Conservation (phyloP, 2,329 filamentous ascomycete species). For the Botrytis aclada region DNA sequence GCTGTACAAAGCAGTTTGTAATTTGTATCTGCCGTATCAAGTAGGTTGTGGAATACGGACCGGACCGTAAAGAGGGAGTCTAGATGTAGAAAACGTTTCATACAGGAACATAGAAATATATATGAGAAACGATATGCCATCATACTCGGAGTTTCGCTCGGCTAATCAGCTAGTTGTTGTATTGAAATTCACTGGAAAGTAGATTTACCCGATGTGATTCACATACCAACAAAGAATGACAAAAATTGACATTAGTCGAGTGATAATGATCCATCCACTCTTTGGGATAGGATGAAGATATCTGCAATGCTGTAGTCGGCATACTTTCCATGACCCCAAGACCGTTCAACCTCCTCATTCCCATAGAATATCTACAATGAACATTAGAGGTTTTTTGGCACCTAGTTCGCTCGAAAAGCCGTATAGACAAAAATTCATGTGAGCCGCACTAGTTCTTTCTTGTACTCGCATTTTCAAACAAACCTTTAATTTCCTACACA, state of each 20-base stretch:
- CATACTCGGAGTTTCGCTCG: not conserved
- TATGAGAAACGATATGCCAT: not conserved
- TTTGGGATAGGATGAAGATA: too few relatives aligned
- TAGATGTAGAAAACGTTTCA: not conserved
- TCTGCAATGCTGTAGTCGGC: too few relatives aligned
- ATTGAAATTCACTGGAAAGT: not conserved
- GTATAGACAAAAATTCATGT: too few relatives aligned
- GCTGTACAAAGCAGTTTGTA: not conserved
- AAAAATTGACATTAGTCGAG: too few relatives aligned
- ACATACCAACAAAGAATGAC: not conserved
- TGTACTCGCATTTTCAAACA: not conserved
- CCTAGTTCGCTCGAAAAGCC: too few relatives aligned
- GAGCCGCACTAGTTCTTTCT: not conserved
- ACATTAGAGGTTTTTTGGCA: too few relatives aligned
- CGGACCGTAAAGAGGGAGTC: not conserved
- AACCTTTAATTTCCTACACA: not conserved
- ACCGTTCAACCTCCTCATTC: too few relatives aligned
- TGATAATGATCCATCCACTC: too few relatives aligned
- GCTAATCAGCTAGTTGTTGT: not conserved
- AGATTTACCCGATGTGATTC: not conserved
- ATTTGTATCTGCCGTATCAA: not conserved
- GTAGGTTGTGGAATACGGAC: not conserved
- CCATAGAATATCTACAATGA: too few relatives aligned
- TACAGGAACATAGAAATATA: not conserved
- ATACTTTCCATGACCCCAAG: too few relatives aligned